phyloP scores from a whole-genome alignment of 305 asterid genomes.

The Fraxinus nigra region DNA sequence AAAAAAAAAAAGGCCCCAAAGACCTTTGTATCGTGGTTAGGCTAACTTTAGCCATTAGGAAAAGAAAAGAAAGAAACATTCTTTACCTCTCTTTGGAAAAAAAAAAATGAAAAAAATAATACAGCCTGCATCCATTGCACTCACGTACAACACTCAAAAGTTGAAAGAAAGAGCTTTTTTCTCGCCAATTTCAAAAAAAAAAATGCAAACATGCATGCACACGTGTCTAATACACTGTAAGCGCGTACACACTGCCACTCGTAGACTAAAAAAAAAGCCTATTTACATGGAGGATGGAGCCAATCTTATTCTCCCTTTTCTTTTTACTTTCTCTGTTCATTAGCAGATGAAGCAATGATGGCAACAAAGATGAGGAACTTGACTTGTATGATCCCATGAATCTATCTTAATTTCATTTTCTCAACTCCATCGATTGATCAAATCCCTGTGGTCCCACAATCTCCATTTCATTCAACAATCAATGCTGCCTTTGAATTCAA shows the following conservation, averaged over 20 bases:
- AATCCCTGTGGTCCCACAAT: constrained; percentile 44
- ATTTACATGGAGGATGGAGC: constrained; percentile 22
- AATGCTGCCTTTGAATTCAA: constrained; percentile 56
- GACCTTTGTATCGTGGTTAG: constrained; percentile 60
- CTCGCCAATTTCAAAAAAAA: constrained; percentile 48
- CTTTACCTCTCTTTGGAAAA: constrained; percentile 16
- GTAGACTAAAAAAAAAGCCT: constrained; percentile 1
- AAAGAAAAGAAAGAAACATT: constrained; percentile 22
- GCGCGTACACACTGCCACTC: constrained; percentile 53
- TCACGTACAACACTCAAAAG: constrained; percentile 32
- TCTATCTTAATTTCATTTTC: not conserved
- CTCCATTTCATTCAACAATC: constrained; percentile 38
- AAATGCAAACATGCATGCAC: constrained; percentile 47
- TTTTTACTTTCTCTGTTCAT: not conserved
- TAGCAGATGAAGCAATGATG: constrained; percentile 31
- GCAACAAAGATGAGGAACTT: constrained; percentile 25
- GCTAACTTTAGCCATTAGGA: constrained; percentile 49
- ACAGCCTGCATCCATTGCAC: constrained; percentile 45
- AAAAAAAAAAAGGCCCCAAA: constrained; percentile 68
- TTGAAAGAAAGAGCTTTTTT: constrained; percentile 19
- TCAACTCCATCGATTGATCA: constrained; percentile 26
- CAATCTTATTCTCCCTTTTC: not conserved
- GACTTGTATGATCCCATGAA: constrained; percentile 33
- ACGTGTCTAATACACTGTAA: constrained; percentile 37
- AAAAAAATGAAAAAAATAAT: constrained; percentile 18